Base-by-base conservation (phyloP, 2,329 filamentous ascomycete genomes). In the Colletotrichum somersetense region DNA sequence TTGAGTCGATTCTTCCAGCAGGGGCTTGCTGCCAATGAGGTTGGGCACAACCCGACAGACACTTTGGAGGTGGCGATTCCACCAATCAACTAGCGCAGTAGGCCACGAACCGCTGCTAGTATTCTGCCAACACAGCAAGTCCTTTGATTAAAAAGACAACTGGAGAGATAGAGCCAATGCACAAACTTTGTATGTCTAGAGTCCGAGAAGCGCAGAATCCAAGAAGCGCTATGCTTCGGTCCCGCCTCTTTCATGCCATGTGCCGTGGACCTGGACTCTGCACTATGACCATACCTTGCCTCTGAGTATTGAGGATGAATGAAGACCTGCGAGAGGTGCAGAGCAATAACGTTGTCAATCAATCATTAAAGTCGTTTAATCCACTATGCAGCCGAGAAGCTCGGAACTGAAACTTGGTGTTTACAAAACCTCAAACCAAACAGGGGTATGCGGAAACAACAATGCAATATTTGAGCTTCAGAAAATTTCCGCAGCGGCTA, bases 181-280 rank as follows among this genome's bases (percentile, higher is more conserved):
- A 12, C 18, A 38, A 3, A 23, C 0, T n/a, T 11, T 26, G 5
- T 26, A 35, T 38, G 10, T 11, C 4, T n/a, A 12, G 56, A 35
- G 20, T 30, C 56, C 40, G 18, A 40, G 38, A 46, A 5, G 3
- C 20, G 14, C 26, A 30, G 30, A 30, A 30, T 30, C 56, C 40
- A 18, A 40, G 38, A 46, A 5, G 3, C 20, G 14, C 26, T 38
- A 40, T 53, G 30, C 48, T 18, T 23, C n/a, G n/a, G 42, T 12
- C 2, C 35, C 1, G 10, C 16, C n/a, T 12, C 35, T 42, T 20
- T 30, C 50, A 35, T 42, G 26, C 64, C 33, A 40, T 38, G 50
- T 67, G 57, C 64, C 57, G 26, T 52, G 64, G 20, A 18, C 33
- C 53, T 58, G 57, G 42, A 46, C 50, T 71, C 40, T 44, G 57